Base-by-base conservation (phyloP, 257 asterid species). In the Asclepias syriaca region DNA sequence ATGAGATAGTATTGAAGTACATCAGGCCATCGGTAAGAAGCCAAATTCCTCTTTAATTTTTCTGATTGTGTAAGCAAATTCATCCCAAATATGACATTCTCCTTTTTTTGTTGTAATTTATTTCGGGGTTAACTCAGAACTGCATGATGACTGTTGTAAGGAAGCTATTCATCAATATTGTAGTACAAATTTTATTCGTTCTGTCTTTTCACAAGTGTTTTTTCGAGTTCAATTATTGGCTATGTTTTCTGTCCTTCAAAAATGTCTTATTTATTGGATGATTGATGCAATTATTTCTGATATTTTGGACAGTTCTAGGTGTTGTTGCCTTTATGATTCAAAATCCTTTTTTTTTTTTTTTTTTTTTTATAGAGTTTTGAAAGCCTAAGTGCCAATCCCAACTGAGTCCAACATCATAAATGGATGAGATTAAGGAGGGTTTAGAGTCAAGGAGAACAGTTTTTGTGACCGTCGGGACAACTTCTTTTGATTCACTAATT, bases 391-490 rank as follows among this genome's bases (percentile, higher is more conserved):
- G n/a, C 14, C 27, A 37, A 18, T 39, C 45, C 16, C 9, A 37
- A 7, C 11, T 16, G 16, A 8, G 29, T 24, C 50, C 49, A 18
- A 64, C 2, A 27, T 64, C 29, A 64, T 15, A 5, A 43, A 89
- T 86, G 96, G 81, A 72, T 51, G 89, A 79, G 71, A 80, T 49
- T 72, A 84, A 72, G 48, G 88, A 68, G 77, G 74, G 45, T 74
- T 24, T 55, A 71, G 69, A 72, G 75, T 68, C 84, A 11, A 84
- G 83, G 78, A 84, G 86, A 79, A 78, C 82, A 27, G 98, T 87
- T 48, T 92, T 95, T 69, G 95, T 90, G 81, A 95, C 97, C 0
- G 99, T 92, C 43, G 99, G 99, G 51, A 95, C 98, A 10, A 95
- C 99, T 65, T 55, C 84, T 83, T 95, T 95, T 74, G 99, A 95